Evolutionary conservation across 2,329 filamentous ascomycete species (phyloP), one percentile per base, ranked within the genome.

Genomic region (Mycogone perniciosa): DNA sequence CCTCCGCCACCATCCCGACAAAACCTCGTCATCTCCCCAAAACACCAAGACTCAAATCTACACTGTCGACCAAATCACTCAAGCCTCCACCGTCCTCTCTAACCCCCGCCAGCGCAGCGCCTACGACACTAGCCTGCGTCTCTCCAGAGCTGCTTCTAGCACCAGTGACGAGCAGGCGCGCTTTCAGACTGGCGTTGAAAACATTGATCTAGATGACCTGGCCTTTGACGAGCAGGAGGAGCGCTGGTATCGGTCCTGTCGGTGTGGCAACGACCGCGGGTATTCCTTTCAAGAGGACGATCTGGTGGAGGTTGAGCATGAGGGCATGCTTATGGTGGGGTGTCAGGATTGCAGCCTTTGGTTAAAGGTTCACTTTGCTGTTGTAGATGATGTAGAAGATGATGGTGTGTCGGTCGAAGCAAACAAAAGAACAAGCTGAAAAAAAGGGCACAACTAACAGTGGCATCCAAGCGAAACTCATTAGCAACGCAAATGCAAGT

Each of bases 281-380:
- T 86, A 80, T 61, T 64, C 76, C 30, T 76, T 86, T 55, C 68
- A 65, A 11, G 82, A 86, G 65, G 66, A 64, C 7, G 81, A 86
- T 61, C 67, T 86, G 44, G 77, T 82, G 56, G 79, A 77, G 60
- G 77, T 75, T 37, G 74, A 72, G 42, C 77, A 80, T 46, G 71
- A 78, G 55, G 77, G 82, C 7, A 80, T 83, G 61, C 64, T 86
- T 43, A 72, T 84, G 63, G 81, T 86, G 38, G 82, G 80, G 8
- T 86, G 83, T 60, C 71, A 73, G 50, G 82, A 85, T 59, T 86
- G 83, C 57, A 86, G 82, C 61, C 68, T 86, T 42, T 86, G 81
- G 81, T 64, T 86, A 46, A 76, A 76, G 50, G 80, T 86, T 35
- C 74, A 82, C 46, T 86, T 85, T 70, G 80, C 77, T 7, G 72